These are phyloP conservation scores for Pseudogymnoascus sp. DNA, from an alignment of 2,329 filamentous ascomycete species.

Conservation along the genomic window DNA sequence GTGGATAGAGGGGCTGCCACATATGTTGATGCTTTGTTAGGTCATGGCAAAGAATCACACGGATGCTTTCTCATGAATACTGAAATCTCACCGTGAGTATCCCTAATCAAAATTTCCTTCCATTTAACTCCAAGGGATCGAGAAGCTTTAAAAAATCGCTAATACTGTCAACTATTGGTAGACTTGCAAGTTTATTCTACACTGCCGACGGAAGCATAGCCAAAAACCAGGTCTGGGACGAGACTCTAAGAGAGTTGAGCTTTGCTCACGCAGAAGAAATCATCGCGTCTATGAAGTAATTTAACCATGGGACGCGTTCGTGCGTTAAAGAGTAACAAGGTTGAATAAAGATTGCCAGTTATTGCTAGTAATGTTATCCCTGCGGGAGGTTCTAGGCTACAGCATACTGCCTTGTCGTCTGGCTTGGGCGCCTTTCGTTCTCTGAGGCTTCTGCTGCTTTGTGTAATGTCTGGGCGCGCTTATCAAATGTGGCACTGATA, in stretches of 20 bases:
- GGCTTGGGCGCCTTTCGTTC: constrained; percentile 57
- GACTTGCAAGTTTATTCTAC: constrained; percentile 30
- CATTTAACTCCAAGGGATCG: background rate
- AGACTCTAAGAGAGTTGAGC: constrained; percentile 32
- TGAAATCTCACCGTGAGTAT: constrained; percentile 38
- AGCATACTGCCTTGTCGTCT: constrained; percentile 34
- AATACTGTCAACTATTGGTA: constrained; percentile 14
- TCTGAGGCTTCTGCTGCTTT: constrained; percentile 57
- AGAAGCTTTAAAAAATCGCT: background rate
- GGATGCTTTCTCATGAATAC: constrained; percentile 43
- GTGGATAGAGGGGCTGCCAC: constrained; percentile 37
- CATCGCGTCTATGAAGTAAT: constrained; percentile 8
- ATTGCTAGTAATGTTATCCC: background rate
- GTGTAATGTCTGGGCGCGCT: constrained; percentile 20
- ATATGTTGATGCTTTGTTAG: constrained; percentile 39
- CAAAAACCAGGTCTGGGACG: constrained; percentile 34
- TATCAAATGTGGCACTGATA: constrained; percentile 1
- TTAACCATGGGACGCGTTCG: background rate
- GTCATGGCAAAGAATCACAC: constrained; percentile 41
- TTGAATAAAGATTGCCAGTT: background rate
- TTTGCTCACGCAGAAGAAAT: constrained; percentile 24
- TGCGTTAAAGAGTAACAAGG: background rate
- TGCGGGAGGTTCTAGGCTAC: too few relatives aligned
- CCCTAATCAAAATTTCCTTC: background rate
- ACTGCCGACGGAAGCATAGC: constrained; percentile 29